A percentile compares a stretch with the other conserved stretches of the same genome.
Evolutionary conservation across 805 yeast species (phyloP).

Genomic region (Nakazawaea siamensis): DNA sequence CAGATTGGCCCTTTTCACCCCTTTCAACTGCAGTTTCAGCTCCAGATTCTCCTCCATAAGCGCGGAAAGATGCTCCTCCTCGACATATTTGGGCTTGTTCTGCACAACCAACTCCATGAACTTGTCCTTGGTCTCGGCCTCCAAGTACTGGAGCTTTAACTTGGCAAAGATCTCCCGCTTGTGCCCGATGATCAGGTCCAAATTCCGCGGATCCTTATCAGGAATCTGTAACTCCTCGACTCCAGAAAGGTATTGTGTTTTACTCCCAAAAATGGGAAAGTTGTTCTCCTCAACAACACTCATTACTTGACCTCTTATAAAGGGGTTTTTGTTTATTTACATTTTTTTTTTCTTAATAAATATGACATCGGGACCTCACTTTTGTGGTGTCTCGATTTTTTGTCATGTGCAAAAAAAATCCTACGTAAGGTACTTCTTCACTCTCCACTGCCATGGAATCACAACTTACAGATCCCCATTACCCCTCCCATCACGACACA

Average conservation of each 20-base stretch:
- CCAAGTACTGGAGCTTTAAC: constrained; percentile 56
- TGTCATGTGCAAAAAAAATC: too few species aligned
- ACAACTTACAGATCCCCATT: too few species aligned
- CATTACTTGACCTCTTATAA: too few species aligned
- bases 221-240: constrained; percentile 3
- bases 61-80: constrained; percentile 10
- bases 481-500: too few species aligned
- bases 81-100: constrained; percentile 14
- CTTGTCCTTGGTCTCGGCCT: constrained; percentile 64
- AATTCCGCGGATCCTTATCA: constrained; percentile 20
- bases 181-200: constrained; percentile 27
- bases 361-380: too few species aligned
- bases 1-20: constrained; percentile 16
- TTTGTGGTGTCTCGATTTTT: too few species aligned
- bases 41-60: constrained; percentile 2
- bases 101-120: constrained; percentile 46
- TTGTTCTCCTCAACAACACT: too few species aligned
- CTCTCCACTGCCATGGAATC: too few species aligned
- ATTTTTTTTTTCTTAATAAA: too few species aligned
- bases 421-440: too few species aligned
- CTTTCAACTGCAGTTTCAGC: constrained; percentile 20
- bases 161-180: constrained; percentile 39
- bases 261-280: constrained; percentile 8
- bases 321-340: too few species aligned
- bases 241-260: constrained; percentile 4